Conservation (phyloP, 2,329 filamentous ascomycete genomes). For the Venturiaceae sp. region DNA sequence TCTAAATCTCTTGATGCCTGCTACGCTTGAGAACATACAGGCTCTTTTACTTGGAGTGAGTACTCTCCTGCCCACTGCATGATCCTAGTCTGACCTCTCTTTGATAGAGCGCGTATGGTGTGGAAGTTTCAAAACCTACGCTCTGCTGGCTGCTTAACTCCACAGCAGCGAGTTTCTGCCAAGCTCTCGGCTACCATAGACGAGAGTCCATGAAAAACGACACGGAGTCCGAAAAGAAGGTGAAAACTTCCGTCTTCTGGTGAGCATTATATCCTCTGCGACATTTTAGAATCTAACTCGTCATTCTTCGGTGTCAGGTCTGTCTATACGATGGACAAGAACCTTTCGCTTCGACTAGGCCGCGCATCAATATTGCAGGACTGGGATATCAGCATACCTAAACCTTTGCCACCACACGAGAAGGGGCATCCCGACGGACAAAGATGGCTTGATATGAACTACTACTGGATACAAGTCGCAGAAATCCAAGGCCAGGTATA, state of each 20-base stretch:
- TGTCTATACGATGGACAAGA: constrained; percentile 28
- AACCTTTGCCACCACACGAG: background rate
- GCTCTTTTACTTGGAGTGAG: constrained; percentile 20
- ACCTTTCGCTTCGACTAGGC: constrained; percentile 25
- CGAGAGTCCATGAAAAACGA: constrained; percentile 24
- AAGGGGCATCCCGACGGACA: constrained; percentile 8
- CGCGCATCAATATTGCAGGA: constrained; percentile 27
- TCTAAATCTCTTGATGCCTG: constrained; percentile 21
- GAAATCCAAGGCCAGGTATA: constrained; percentile 24
- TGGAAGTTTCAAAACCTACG: constrained; percentile 25
- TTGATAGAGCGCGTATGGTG: constrained; percentile 16
- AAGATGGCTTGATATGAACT: background rate
- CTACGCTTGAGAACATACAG: constrained; percentile 26
- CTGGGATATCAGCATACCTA: constrained; percentile 21
- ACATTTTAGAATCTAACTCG: constrained; percentile 21
- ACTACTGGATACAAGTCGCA: constrained; percentile 9
- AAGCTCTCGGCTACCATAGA: constrained; percentile 25
- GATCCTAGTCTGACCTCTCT: background rate
- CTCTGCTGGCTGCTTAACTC: constrained; percentile 23
- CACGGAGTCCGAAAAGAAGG: background rate
- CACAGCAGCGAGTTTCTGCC: constrained; percentile 18
- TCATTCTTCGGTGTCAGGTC: constrained; percentile 18
- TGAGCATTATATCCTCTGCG: constrained; percentile 11
- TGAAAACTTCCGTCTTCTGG: constrained; percentile 14
- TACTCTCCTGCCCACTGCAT: background rate